Base-by-base conservation (phyloP, 345 rosid species). In the Hibiscus trionum region DNA sequence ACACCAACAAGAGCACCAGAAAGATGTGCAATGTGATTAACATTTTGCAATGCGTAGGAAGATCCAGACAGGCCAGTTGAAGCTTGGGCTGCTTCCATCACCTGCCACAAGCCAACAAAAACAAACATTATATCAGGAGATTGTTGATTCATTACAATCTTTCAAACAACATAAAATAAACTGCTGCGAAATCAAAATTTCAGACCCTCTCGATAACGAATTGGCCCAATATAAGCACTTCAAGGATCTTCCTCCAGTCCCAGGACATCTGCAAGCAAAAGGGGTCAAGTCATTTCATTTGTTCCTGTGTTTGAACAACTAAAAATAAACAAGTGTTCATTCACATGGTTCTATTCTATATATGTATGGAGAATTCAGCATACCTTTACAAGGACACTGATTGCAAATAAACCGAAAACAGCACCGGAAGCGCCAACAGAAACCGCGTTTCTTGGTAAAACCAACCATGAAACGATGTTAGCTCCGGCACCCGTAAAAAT, bases 221-320 rank as follows among this genome's bases (percentile, higher is more conserved):
- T 78, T 91, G 98, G 33, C 97, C 97, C 83, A 93, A 72, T 79
- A 93, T 93, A 69, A 91, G 93, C 76, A 91, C 98, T 82, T 94
- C 97, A 60, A 94, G 90, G 76, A 94, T 91, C 84, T 91, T 94
- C 80, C 96, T 88, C 98, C 95, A 94, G 74, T 90, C 93, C 97
- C 96, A 94, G 59, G 95, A 88, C 86, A 94, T 86, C 97, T 94
- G 64, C 33, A 35, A 72, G 73, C 72, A 73, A 76, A 72, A 58
- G 35, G 8, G 21, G 5, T 33, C 16, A n/a, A 57, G 72, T 55
- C 58, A 15, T 11, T 11, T 49, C 53, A 15, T 11, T 11, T 5
- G 12, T 44, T 44, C 49, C 11, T 6, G 11, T 42, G 46, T 0
- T 6, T 42, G 46, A 10, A 42, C 11, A 42, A 42, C 11, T 42